Percentiles rank a stretch among this genome's conserved stretches.
phyloP scores from a whole-genome alignment of 2,329 filamentous ascomycete species.

The Chalaropsis thielavioides region DNA sequence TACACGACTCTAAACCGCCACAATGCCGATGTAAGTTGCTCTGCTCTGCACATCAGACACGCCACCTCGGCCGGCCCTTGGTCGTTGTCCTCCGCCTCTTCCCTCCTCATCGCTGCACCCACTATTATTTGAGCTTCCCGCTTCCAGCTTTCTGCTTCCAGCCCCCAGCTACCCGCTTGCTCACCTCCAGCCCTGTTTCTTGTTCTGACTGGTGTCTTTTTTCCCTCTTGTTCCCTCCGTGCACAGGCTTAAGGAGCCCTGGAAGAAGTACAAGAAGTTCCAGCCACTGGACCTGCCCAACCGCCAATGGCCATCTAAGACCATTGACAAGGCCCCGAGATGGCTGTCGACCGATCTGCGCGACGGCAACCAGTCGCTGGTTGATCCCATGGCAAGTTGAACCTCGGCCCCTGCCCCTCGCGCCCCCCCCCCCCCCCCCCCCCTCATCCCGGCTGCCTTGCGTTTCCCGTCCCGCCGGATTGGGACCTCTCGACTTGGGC shows the following conservation, averaged over 20 bases:
- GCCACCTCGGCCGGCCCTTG: not conserved
- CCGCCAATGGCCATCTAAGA: slow-evolving; percentile 72
- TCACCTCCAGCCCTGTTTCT: not conserved
- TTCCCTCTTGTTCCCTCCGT: slow-evolving; percentile 3
- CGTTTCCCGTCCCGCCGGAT: not conserved
- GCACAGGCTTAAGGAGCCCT: slow-evolving; percentile 56
- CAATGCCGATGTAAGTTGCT: slow-evolving; percentile 17
- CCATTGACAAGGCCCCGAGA: slow-evolving; percentile 68
- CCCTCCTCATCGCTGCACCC: not conserved
- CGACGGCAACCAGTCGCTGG: slow-evolving; percentile 87
- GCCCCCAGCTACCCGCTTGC: too few relatives aligned
- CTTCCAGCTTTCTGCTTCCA: not conserved
- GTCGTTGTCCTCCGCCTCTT: too few relatives aligned
- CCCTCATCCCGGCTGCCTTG: too few relatives aligned
- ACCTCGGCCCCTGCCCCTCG: not conserved
- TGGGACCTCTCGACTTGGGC: not conserved
- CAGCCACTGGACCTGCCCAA: slow-evolving; percentile 44
- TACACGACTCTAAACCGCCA: not conserved
- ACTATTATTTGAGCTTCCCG: not conserved
- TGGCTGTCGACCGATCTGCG: slow-evolving; percentile 82
- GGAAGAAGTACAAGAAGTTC: slow-evolving; percentile 61
- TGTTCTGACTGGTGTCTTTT: not conserved
- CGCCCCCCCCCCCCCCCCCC: not conserved
- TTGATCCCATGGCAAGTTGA: slow-evolving; percentile 70
- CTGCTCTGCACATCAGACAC: not conserved